Percentiles rank a stretch among this genome's conserved stretches.
phyloP scores from a whole-genome alignment of 257 asterid genomes.

The Nicotiana sylvestris region DNA sequence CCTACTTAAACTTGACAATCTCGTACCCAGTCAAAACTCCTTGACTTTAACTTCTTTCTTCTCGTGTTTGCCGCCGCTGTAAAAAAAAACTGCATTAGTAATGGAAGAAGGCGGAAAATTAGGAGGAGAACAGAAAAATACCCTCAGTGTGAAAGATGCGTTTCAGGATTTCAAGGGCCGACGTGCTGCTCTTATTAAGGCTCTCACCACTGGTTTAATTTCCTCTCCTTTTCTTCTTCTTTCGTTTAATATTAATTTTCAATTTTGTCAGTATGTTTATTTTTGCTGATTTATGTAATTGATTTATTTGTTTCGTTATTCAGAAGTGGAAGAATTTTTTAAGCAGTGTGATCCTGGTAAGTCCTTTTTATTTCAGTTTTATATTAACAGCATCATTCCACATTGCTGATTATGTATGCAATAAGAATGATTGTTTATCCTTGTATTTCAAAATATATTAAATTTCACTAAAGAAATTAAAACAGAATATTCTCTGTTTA shows the following conservation, averaged over 20 bases:
- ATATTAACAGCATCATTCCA: too few relatives aligned
- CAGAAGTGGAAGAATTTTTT: slow-evolving; percentile 37
- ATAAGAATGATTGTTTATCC: too few relatives aligned
- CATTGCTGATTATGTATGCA: neutral
- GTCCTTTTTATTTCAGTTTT: neutral
- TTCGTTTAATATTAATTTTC: neutral
- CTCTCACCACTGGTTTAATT: slow-evolving; percentile 40
- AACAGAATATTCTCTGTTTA: neutral
- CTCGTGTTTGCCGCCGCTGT: neutral
- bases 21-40: neutral
- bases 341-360: slow-evolving; percentile 50
- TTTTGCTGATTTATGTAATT: neutral
- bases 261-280: neutral
- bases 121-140: slow-evolving; percentile 23
- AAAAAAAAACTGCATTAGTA: neutral
- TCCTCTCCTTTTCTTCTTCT: neutral
- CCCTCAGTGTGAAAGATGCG: slow-evolving; percentile 39
- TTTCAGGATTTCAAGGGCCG: slow-evolving; percentile 45
- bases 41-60: neutral
- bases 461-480: neutral
- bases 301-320: neutral
- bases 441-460: neutral
- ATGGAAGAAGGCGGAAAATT: neutral
- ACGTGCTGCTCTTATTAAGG: slow-evolving; percentile 35
- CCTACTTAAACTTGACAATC: neutral